Evolutionary conservation across 805 yeast species (phyloP).

Genomic region (Schwanniomyces yamadae): DNA sequence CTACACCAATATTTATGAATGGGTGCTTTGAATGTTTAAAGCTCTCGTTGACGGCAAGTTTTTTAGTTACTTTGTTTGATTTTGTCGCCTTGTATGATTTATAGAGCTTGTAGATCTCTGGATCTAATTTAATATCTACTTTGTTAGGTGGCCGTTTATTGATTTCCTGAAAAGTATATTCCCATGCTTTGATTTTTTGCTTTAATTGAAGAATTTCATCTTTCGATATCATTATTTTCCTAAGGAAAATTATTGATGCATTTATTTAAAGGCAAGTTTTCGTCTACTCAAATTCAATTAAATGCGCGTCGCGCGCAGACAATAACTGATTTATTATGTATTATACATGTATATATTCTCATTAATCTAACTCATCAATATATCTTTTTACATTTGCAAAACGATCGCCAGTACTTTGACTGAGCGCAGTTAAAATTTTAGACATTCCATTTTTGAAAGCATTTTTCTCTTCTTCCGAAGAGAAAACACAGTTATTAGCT

Average conservation of each 20-base stretch:
- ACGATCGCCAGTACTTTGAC: too few species aligned
- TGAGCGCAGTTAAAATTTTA: conserved; percentile 15
- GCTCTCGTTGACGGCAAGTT: not conserved
- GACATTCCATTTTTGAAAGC: conserved; percentile 23
- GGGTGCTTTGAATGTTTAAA: not conserved
- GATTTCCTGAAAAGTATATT: conserved; percentile 27
- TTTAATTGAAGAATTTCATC: conserved; percentile 17
- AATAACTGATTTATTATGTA: too few species aligned
- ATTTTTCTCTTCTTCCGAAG: conserved; percentile 18
- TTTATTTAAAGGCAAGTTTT: too few species aligned
- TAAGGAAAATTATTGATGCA: too few species aligned
- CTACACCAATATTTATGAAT: conserved; percentile 5
- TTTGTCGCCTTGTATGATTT: conserved; percentile 26
- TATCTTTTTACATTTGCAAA: too few species aligned
- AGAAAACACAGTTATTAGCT: conserved; percentile 15
- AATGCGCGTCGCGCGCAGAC: too few species aligned
- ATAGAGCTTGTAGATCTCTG: conserved; percentile 29
- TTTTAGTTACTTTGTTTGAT: not conserved
- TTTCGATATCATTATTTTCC: conserved; percentile 8
- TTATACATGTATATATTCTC: too few species aligned
- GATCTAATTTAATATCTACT: conserved; percentile 32
- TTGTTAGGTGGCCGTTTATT: conserved; percentile 32
- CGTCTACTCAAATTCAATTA: too few species aligned
- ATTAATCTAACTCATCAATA: conserved; percentile 8
- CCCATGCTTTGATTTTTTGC: conserved; percentile 40